A percentile compares a stretch with the other conserved stretches of the same genome.
Conservation (phyloP, 2,329 filamentous ascomycete genomes). For the Onygenales sp. region DNA sequence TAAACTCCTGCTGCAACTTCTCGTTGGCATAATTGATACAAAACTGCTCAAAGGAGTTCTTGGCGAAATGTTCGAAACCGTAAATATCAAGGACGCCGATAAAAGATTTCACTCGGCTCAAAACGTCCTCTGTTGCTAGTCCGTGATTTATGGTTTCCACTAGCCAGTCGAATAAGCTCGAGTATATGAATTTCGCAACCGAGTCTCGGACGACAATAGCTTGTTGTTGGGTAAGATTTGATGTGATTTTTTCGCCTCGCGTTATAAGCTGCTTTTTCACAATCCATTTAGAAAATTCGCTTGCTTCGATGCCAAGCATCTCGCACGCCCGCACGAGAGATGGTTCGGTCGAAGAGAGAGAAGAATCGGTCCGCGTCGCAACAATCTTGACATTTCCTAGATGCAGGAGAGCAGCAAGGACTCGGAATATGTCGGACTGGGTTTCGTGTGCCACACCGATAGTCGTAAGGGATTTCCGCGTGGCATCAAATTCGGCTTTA, state of each 20-base stretch:
- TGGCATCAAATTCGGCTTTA: slow-evolving; percentile 84
- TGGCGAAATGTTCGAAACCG: slow-evolving; percentile 97
- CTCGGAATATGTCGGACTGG: slow-evolving; percentile 77
- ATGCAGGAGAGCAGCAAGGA: slow-evolving; percentile 84
- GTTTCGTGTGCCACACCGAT: slow-evolving; percentile 70
- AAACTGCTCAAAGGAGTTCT: slow-evolving; percentile 99
- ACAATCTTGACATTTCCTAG: slow-evolving; percentile 95
- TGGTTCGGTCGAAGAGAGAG: slow-evolving; percentile 69
- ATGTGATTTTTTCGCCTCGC: slow-evolving; percentile 93
- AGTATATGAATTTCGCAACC: slow-evolving; percentile 98
- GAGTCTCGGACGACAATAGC: slow-evolving; percentile 92
- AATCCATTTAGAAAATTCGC: slow-evolving; percentile 92
- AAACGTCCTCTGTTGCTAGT: slow-evolving; percentile 77
- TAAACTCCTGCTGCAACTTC: slow-evolving; percentile 98
- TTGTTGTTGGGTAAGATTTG: slow-evolving; percentile 87
- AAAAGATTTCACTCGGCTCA: slow-evolving; percentile 75
- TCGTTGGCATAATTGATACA: slow-evolving; percentile 99
- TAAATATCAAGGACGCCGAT: slow-evolving; percentile 99
- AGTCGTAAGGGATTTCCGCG: slow-evolving; percentile 73
- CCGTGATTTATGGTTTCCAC: slow-evolving; percentile 94
- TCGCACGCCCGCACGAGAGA: slow-evolving; percentile 70
- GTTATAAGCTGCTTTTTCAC: slow-evolving; percentile 98
- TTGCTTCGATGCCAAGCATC: slow-evolving; percentile 77
- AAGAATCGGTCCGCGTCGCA: slow-evolving; percentile 78
- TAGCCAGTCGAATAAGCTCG: slow-evolving; percentile 95